Conservation (phyloP, 2,329 filamentous ascomycete genomes). For the Chalaropsis thielavioides region DNA sequence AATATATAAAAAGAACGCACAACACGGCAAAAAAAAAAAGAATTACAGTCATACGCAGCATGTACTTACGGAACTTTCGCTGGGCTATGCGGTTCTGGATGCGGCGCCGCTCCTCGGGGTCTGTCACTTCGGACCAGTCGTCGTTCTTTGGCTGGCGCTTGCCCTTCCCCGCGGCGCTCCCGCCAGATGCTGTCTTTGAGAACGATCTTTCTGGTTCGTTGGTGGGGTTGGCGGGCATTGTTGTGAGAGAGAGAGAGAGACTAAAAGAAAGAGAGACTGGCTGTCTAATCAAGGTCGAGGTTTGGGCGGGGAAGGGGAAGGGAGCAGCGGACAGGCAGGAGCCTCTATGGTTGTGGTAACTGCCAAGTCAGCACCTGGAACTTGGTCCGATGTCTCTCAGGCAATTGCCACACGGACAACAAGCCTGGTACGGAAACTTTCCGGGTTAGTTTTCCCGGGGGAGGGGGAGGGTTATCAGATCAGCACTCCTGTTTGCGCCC, state of each 20-base stretch:
- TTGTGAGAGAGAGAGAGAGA: not conserved
- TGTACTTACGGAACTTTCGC: constrained; percentile 53
- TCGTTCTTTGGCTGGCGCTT: constrained; percentile 32
- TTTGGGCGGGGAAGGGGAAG: too few relatives aligned
- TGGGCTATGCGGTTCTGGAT: constrained; percentile 67
- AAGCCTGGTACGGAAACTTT: too few relatives aligned
- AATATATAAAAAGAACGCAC: too few relatives aligned
- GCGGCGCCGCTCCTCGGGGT: constrained; percentile 55
- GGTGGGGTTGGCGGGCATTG: constrained; percentile 26
- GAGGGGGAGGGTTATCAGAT: too few relatives aligned
- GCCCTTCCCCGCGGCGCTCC: constrained; percentile 23
- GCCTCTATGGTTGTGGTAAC: too few relatives aligned
- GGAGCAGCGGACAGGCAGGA: too few relatives aligned
- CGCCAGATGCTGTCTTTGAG: not conserved
- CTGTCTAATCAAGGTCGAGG: too few relatives aligned
- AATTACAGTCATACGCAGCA: not conserved
- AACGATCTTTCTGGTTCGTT: constrained; percentile 14
- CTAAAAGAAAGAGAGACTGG: not conserved
- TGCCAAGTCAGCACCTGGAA: too few relatives aligned
- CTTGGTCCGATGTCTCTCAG: too few relatives aligned
- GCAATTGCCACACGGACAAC: too few relatives aligned
- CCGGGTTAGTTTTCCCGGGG: too few relatives aligned
- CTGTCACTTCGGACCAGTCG: constrained; percentile 55
- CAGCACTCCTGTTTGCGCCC: too few relatives aligned
- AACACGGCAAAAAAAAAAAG: not conserved